These are phyloP conservation scores for Paradendryphiella salina DNA, from an alignment of 2,329 filamentous ascomycete species.

Conservation along the genomic window DNA sequence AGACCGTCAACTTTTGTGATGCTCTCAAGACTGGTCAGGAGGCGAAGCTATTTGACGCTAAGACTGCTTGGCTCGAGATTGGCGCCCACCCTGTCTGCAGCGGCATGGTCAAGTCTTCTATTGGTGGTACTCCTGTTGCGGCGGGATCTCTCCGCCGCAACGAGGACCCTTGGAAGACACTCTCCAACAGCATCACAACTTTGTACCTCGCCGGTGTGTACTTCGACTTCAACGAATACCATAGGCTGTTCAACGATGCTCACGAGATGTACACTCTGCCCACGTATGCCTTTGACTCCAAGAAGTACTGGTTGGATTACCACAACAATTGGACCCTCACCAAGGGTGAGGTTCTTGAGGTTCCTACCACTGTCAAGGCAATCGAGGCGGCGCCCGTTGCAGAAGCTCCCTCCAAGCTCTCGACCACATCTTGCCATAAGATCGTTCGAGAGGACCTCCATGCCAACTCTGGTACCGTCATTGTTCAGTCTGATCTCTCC, in stretches of 20 bases:
- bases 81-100: conserved; percentile 73
- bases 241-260: conserved; percentile 62
- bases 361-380: conserved; percentile 45
- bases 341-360: conserved; percentile 63
- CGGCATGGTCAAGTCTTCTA: conserved; percentile 68
- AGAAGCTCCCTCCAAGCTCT: conserved; percentile 57
- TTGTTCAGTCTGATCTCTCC: conserved; percentile 68
- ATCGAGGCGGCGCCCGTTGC: conserved; percentile 47
- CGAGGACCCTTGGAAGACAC: conserved; percentile 66
- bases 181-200: conserved; percentile 60
- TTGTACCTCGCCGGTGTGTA: conserved; percentile 65
- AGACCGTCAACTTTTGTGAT: conserved; percentile 69
- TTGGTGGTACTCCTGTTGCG: conserved; percentile 59
- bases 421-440: conserved; percentile 67
- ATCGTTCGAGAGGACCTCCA: conserved; percentile 66
- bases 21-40: conserved; percentile 64
- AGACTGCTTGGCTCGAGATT: conserved; percentile 72
- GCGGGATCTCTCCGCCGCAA: conserved; percentile 65
- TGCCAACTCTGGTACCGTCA: conserved; percentile 61
- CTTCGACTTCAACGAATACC: conserved; percentile 72
- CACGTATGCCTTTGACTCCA: conserved; percentile 69
- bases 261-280: conserved; percentile 67
- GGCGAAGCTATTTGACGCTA: conserved; percentile 63
- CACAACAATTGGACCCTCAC: conserved; percentile 71
- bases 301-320: conserved; percentile 74